These are phyloP conservation scores for Nakazawaea siamensis DNA, from an alignment of 805 yeast genomes.

Conservation along the genomic window DNA sequence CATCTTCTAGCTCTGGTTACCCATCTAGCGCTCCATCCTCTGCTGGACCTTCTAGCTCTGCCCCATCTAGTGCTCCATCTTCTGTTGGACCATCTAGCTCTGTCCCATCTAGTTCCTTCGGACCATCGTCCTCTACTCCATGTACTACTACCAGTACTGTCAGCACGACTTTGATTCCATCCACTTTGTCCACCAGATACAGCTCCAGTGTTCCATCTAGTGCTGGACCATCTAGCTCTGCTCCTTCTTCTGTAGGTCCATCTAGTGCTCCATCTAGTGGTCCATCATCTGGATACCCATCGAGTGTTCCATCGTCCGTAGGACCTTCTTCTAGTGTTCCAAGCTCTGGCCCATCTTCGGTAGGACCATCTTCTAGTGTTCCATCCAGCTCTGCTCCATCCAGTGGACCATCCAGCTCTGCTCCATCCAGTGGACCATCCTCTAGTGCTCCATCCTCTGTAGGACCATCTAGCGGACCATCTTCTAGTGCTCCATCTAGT, in stretches of 20 bases:
- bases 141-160: background rate
- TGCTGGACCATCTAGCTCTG: background rate
- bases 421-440: conserved; percentile 1
- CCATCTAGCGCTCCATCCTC: background rate
- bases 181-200: no score
- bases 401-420: background rate
- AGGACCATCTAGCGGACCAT: conserved; percentile 1
- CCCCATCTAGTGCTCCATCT: background rate
- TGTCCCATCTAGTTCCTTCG: conserved; percentile 1
- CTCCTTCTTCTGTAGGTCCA: background rate
- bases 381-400: conserved; percentile 2
- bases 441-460: background rate
- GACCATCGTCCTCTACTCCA: background rate
- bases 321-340: background rate
- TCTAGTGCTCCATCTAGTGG: conserved; percentile 3
- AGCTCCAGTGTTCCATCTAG: background rate
- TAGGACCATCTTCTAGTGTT: background rate
- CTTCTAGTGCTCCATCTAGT: conserved; percentile 1
- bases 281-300: conserved; percentile 1
- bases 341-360: background rate
- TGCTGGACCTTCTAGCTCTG: conserved; percentile 1
- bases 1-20: background rate
- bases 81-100: background rate
- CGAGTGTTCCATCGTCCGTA: conserved; percentile 6
- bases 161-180: background rate